A percentile compares a stretch with the other conserved stretches of the same genome.
These are phyloP conservation scores for Salvia splendens DNA, from an alignment of 257 asterid species.

Conservation along the genomic window DNA sequence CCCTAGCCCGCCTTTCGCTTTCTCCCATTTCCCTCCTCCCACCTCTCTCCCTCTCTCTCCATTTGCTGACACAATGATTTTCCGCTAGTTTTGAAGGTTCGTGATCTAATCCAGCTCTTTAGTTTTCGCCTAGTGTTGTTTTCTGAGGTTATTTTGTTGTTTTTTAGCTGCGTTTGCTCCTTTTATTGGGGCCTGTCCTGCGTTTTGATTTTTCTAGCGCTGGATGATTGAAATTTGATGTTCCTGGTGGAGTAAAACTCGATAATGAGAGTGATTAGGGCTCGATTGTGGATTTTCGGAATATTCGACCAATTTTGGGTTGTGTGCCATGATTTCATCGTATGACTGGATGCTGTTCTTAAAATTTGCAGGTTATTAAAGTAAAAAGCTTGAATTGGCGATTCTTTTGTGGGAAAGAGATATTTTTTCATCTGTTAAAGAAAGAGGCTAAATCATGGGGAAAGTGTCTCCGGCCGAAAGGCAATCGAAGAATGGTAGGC, in stretches of 20 bases:
- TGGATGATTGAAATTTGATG: neutral
- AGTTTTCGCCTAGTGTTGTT: neutral
- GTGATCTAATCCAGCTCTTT: slow-evolving; percentile 12
- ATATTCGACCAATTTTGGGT: neutral
- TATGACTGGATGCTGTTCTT: neutral
- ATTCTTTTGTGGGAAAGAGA: neutral
- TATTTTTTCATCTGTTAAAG: slow-evolving; percentile 6
- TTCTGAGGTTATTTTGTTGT: slow-evolving; percentile 4
- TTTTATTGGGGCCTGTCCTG: neutral
- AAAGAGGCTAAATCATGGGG: slow-evolving; percentile 46
- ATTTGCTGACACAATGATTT: slow-evolving; percentile 3
- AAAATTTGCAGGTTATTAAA: neutral
- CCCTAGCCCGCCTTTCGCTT: slow-evolving; percentile 49
- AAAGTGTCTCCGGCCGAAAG: slow-evolving; percentile 64
- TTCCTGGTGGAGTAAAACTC: neutral
- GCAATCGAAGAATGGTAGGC: slow-evolving; percentile 50
- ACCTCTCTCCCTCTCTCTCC: slow-evolving; percentile 14
- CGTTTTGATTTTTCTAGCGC: neutral
- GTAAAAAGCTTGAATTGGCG: slow-evolving; percentile 2
- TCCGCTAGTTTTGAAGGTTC: slow-evolving; percentile 28
- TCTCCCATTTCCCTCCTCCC: slow-evolving; percentile 30
- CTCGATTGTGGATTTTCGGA: slow-evolving; percentile 1
- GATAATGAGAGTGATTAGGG: neutral
- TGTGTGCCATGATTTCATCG: slow-evolving; percentile 11
- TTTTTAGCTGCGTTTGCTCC: slow-evolving; percentile 28